Conservation (phyloP, 2,329 filamentous ascomycete genomes). For the Trichoderma breve region DNA sequence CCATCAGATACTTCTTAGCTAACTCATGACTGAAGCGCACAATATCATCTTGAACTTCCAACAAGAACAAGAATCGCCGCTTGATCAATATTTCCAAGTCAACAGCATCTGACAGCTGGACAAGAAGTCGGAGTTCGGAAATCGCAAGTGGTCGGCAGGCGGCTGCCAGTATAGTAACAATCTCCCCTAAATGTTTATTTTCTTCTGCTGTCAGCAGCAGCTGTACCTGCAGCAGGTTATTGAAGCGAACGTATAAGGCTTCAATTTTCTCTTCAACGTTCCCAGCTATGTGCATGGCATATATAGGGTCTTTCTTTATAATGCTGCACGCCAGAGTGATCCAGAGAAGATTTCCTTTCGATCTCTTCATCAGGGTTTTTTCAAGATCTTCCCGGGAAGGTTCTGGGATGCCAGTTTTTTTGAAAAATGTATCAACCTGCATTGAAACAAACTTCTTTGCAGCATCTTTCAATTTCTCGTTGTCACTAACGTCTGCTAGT, state of each 20-base stretch:
- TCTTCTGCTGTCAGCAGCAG: too few species aligned
- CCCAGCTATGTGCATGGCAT: too few species aligned
- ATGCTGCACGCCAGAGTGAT: background rate
- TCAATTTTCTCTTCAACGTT: too few species aligned
- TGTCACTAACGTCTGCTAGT: background rate
- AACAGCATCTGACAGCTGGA: background rate
- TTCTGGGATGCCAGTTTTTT: too few species aligned
- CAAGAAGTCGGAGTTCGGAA: background rate
- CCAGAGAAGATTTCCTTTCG: background rate
- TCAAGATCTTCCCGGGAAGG: too few species aligned
- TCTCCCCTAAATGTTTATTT: background rate
- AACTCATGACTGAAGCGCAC: background rate
- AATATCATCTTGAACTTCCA: background rate
- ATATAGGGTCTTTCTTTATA: background rate
- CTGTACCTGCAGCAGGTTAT: too few species aligned
- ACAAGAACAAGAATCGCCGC: background rate
- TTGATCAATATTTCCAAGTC: background rate
- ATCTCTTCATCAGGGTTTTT: too few species aligned
- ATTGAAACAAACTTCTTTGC: background rate
- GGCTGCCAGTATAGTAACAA: background rate
- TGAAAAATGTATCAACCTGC: background rate
- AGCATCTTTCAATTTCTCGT: background rate
- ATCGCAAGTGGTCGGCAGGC: background rate
- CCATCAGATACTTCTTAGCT: background rate
- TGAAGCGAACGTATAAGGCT: background rate